Evolutionary conservation across 805 yeast genomes (phyloP).

Genomic region (Saccharomyces kudriavzevii): DNA sequence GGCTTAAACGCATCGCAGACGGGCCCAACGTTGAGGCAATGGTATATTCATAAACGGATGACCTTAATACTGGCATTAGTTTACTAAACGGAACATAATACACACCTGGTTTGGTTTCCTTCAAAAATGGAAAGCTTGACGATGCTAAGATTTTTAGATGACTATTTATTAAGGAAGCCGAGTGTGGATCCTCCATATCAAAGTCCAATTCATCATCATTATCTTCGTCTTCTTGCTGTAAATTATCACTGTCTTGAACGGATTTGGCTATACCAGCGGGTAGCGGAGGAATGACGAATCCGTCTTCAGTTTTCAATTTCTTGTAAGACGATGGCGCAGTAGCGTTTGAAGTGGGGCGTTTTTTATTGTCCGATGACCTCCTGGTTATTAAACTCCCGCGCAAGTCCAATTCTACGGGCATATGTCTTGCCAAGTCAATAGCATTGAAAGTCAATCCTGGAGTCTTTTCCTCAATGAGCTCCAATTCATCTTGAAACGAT

Average conservation of each 20-base stretch:
- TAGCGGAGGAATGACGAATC: constrained; percentile 27
- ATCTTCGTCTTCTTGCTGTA: constrained; percentile 21
- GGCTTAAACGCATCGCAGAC: constrained; percentile 61
- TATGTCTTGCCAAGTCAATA: constrained; percentile 34
- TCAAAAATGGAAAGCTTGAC: constrained; percentile 49
- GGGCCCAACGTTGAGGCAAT: constrained; percentile 56
- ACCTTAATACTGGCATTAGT: constrained; percentile 39
- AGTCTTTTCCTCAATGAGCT: constrained; percentile 30
- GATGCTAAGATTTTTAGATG: constrained; percentile 62
- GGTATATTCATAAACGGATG: constrained; percentile 46
- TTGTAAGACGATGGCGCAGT: constrained; percentile 22
- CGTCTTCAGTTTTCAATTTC: constrained; percentile 37
- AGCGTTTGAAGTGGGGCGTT: constrained; percentile 29
- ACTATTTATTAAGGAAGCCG: constrained; percentile 37
- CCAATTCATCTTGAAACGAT: constrained; percentile 20
- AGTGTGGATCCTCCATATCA: constrained; percentile 26
- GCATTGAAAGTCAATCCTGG: constrained; percentile 34
- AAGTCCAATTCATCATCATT: constrained; percentile 32
- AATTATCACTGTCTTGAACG: constrained; percentile 18
- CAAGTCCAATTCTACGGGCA: constrained; percentile 39
- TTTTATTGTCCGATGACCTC: constrained; percentile 27
- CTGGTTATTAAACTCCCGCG: constrained; percentile 38
- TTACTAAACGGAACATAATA: constrained; percentile 58
- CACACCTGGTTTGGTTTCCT: constrained; percentile 46
- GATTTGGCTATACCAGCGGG: constrained; percentile 18